Base-by-base conservation (phyloP, 331 rosid species). In the Ulmus americana region DNA sequence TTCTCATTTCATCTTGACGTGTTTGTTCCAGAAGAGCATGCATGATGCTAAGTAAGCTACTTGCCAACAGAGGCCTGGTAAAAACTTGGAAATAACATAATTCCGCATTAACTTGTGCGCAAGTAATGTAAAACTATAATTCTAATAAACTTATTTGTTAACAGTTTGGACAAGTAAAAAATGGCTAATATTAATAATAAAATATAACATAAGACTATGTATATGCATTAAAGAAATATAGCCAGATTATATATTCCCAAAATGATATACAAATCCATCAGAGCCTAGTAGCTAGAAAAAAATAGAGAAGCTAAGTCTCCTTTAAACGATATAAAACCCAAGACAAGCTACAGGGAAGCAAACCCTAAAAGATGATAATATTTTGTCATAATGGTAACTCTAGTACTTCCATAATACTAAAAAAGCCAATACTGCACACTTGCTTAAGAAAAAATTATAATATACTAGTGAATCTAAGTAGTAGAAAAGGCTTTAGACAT, bases 1-100 rank as follows among this genome's bases (percentile, higher is more conserved):
- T 69, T 85, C 83, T 85, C 84, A 90, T 90, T 77, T 94, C 99
- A 70, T 84, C 86, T 70, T 87, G 96, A 48, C 83, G 82, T 55
- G 90, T 65, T 82, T 94, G 99, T 68, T 94, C 99, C 76, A 94
- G 85, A 65, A 94, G 79, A 39, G 90, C 78, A 60, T 90, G 96
- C 79, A 90, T 87, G 61, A 94, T 84, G 69, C 75, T 85, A 62
- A 94, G 81, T 74, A 94, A 79, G 86, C 99, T 87, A 80, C 78
- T 87, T 0, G 97, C 90, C 77, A 94, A 87, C 55, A 94, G 79
- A 62, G 96, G 90, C 97, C 97, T 94, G 52, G n/a, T 71, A 45
- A 55, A 53, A 65, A 14, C 11, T 47, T 53, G 11, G 14, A 69
- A 52, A 60, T 38, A 45, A 61, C 41, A 14, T 54, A 47, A 49